phyloP scores from a whole-genome alignment of 1,139 yeast genomes.

The Hyphopichia buzzinii region DNA sequence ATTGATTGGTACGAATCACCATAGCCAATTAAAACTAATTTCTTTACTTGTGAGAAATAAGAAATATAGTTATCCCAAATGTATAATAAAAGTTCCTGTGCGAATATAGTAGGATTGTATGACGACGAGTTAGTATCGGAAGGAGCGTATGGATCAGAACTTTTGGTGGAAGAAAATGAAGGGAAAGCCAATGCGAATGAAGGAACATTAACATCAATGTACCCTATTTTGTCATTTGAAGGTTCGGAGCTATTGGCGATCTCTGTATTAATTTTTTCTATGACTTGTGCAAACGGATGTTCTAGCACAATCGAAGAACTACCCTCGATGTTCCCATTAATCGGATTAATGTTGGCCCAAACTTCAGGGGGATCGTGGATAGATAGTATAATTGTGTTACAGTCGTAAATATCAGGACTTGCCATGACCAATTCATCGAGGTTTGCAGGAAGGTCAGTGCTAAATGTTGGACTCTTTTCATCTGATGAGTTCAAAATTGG shows the following conservation, averaged over 20 bases:
- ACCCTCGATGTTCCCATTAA: constrained; percentile 74
- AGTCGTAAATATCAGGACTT: constrained; percentile 66
- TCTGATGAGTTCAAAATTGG: constrained; percentile 52
- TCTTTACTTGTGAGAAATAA: constrained; percentile 63
- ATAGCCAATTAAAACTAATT: constrained; percentile 78
- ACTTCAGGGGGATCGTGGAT: constrained; percentile 93
- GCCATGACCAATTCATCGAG: constrained; percentile 73
- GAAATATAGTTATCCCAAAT: constrained; percentile 90
- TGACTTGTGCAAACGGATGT: constrained; percentile 40
- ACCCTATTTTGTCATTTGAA: constrained; percentile 58
- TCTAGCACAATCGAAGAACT: constrained; percentile 63
- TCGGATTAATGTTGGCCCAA: constrained; percentile 85
- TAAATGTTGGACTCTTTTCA: constrained; percentile 28
- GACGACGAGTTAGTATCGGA: constrained; percentile 19
- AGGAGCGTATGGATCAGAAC: constrained; percentile 6
- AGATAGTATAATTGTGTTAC: constrained; percentile 62
- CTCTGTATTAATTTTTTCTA: constrained; percentile 31
- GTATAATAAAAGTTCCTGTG: constrained; percentile 76
- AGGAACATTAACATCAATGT: constrained; percentile 82
- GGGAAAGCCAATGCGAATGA: constrained; percentile 35
- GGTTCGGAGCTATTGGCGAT: constrained; percentile 50
- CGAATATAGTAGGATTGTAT: constrained; percentile 61
- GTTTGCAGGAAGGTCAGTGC: constrained; percentile 47
- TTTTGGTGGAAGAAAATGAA: constrained; percentile 8
- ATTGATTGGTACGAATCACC: constrained; percentile 90